These are phyloP conservation scores for Kwoniella europaea DNA, from an alignment of 768 basidiomycete species.

Conservation along the genomic window DNA sequence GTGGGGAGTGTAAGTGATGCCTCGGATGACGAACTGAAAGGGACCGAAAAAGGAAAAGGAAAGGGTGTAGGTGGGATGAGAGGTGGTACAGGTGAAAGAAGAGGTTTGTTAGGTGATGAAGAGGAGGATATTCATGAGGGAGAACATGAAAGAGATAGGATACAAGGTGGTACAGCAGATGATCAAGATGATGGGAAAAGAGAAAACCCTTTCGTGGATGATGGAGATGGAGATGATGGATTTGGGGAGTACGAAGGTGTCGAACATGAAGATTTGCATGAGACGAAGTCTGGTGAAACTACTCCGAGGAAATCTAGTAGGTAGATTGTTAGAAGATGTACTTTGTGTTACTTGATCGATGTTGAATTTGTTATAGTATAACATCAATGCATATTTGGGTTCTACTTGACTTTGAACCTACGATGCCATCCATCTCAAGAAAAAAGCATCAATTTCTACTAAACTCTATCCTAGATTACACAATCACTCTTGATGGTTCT, in stretches of 20 bases:
- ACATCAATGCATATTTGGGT: not conserved
- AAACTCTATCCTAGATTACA: not conserved
- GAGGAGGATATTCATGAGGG: constrained; percentile 25
- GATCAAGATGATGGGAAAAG: constrained; percentile 1
- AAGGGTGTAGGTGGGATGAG: constrained; percentile 24
- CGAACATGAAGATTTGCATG: constrained; percentile 16
- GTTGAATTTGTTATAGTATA: not conserved
- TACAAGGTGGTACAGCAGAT: not conserved
- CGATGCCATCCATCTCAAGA: no score
- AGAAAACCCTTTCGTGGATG: constrained; percentile 21
- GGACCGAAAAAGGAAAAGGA: constrained; percentile 8
- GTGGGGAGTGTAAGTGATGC: constrained; percentile 36
- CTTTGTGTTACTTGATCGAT: not conserved
- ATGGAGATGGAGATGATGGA: constrained; percentile 34
- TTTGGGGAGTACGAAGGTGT: constrained; percentile 53
- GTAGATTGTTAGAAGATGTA: not conserved
- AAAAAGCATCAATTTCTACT: no score
- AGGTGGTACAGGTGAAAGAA: constrained; percentile 22
- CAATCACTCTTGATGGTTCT: not conserved
- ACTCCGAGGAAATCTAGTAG: not conserved
- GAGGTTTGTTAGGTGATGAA: constrained; percentile 31
- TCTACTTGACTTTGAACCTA: not conserved
- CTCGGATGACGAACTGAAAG: constrained; percentile 7
- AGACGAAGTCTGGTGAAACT: not conserved
- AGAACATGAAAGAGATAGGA: constrained; percentile 2